Conservation (phyloP, 2,329 filamentous ascomycete species). For the Mariannaea sp. region DNA sequence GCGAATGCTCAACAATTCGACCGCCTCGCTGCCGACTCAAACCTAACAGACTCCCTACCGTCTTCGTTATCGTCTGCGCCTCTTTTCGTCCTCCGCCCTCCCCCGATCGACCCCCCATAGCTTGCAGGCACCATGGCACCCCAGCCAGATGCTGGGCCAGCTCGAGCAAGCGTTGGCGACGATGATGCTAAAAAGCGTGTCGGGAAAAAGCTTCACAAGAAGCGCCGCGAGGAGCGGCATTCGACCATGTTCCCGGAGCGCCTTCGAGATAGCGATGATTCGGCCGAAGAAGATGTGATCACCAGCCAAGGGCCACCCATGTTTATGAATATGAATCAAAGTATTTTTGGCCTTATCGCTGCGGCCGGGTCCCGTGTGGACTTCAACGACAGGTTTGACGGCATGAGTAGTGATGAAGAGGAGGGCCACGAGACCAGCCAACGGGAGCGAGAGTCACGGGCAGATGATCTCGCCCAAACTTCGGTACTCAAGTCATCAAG, state of each 20-base stretch:
- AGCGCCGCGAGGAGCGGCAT: slow-evolving; percentile 45
- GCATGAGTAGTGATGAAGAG: slow-evolving; percentile 80
- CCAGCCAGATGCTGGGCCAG: slow-evolving; percentile 25
- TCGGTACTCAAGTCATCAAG: slow-evolving; percentile 45
- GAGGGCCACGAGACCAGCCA: slow-evolving; percentile 54
- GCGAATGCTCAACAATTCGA: slow-evolving; percentile 11
- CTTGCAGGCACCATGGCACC: slow-evolving; percentile 32
- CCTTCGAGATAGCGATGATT: slow-evolving; percentile 56
- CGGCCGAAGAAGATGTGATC: slow-evolving; percentile 54
- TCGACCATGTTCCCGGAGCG: slow-evolving; percentile 55
- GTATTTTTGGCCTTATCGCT: slow-evolving; percentile 89
- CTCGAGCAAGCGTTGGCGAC: slow-evolving; percentile 37
- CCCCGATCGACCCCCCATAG: slow-evolving; percentile 13
- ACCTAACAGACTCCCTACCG: background rate
- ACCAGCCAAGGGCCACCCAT: slow-evolving; percentile 52
- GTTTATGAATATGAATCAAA: slow-evolving; percentile 85
- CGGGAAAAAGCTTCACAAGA: slow-evolving; percentile 53
- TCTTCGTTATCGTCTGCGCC: background rate
- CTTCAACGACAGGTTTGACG: slow-evolving; percentile 81
- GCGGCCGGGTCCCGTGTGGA: slow-evolving; percentile 83
- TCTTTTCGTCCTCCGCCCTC: slow-evolving; percentile 16
- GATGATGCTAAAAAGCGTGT: slow-evolving; percentile 47
- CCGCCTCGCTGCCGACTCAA: background rate
- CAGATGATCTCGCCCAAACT: slow-evolving; percentile 47
- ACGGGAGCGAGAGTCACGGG: slow-evolving; percentile 57